These are phyloP conservation scores for Poa pratensis DNA, from an alignment of 176 grass and related monocot species.

Conservation along the genomic window DNA sequence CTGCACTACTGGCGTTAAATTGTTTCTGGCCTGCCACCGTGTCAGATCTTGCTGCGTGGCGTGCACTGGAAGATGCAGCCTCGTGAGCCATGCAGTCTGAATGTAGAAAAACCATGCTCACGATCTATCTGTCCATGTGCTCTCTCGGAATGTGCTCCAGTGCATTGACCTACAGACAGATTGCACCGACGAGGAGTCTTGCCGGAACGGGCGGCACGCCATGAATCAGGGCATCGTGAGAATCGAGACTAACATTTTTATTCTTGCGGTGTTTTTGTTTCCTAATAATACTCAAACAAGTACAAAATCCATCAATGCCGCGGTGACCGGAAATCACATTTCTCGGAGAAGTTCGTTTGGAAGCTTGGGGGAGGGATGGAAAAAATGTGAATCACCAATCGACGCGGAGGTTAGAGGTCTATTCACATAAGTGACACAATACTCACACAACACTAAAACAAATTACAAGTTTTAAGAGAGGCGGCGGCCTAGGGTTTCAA, in stretches of 20 bases:
- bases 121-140: background rate
- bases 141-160: background rate
- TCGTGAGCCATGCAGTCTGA: background rate
- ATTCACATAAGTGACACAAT: too few species aligned
- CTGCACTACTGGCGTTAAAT: background rate
- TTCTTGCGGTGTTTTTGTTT: too few species aligned
- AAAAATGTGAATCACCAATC: too few species aligned
- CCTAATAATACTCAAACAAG: too few species aligned
- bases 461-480: too few species aligned
- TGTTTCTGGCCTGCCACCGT: background rate
- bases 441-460: too few species aligned
- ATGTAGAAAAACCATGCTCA: background rate
- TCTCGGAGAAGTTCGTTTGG: background rate
- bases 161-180: conserved; percentile 5
- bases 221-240: background rate
- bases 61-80: background rate
- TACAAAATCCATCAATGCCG: background rate
- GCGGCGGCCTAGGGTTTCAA: too few species aligned
- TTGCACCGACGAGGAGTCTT: background rate
- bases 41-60: conserved; percentile 1
- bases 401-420: too few species aligned
- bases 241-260: background rate
- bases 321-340: background rate
- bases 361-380: too few species aligned
- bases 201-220: background rate